Conservation (phyloP, 805 yeast species). For the baker's yeast (Saccharomyces cerevisiae) region DNA sequence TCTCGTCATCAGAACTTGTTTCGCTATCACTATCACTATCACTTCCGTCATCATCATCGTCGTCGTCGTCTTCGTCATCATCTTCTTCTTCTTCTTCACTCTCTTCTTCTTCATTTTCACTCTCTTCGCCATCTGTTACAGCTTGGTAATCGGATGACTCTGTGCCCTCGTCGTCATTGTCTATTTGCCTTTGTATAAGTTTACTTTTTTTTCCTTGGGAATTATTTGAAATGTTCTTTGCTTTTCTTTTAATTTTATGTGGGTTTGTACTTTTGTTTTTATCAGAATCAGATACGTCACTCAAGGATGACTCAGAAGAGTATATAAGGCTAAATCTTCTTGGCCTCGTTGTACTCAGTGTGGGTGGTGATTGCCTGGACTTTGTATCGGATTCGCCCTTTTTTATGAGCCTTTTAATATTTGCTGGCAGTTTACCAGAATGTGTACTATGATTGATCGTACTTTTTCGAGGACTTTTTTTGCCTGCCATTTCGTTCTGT, state of each 20-base stretch:
- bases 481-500: slow-evolving; percentile 11
- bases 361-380: neutral
- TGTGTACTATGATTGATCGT: neutral
- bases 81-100: slow-evolving; percentile 25
- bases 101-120: slow-evolving; percentile 13
- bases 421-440: slow-evolving; percentile 8
- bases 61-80: slow-evolving; percentile 29
- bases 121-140: slow-evolving; percentile 23
- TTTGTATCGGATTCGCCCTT: neutral
- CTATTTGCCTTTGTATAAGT: slow-evolving; percentile 29
- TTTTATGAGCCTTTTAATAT: slow-evolving; percentile 4
- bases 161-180: slow-evolving; percentile 13
- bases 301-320: slow-evolving; percentile 35
- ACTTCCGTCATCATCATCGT: slow-evolving; percentile 31
- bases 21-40: slow-evolving; percentile 36
- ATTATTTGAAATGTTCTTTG: slow-evolving; percentile 20
- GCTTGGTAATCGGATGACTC: slow-evolving; percentile 21
- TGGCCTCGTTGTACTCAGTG: slow-evolving; percentile 18
- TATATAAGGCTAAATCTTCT: slow-evolving; percentile 38
- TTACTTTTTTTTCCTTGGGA: slow-evolving; percentile 28
- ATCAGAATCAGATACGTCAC: slow-evolving; percentile 33
- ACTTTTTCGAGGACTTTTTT: slow-evolving; percentile 22
- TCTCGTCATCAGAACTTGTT: slow-evolving; percentile 55
- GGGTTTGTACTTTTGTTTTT: slow-evolving; percentile 23
- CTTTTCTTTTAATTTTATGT: slow-evolving; percentile 17